phyloP scores from a whole-genome alignment of 2,329 filamentous ascomycete species.

The Colletotrichum abscissum region DNA sequence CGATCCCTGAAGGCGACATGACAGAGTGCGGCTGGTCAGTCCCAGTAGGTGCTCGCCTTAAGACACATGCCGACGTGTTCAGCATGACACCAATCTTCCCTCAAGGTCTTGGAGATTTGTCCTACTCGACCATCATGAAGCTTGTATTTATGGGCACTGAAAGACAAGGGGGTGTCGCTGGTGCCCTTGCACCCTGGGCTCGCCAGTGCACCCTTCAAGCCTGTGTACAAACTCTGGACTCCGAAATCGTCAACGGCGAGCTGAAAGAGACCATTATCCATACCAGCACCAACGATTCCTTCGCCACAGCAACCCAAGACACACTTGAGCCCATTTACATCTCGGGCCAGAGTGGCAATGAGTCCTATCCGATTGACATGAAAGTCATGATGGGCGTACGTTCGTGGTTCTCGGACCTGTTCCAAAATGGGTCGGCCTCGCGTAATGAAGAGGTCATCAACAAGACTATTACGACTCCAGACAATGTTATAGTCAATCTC shows the following conservation, averaged over 20 bases:
- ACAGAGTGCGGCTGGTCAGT: constrained; percentile 45
- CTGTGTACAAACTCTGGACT: constrained; percentile 44
- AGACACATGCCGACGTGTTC: constrained; percentile 42
- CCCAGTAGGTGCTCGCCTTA: constrained; percentile 40
- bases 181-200: constrained; percentile 44
- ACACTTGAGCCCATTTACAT: constrained; percentile 38
- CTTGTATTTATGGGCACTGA: constrained; percentile 49
- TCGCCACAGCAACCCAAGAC: constrained; percentile 35
- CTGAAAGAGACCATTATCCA: constrained; percentile 40
- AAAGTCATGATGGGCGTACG: constrained; percentile 45
- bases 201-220: constrained; percentile 43
- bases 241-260: constrained; percentile 41
- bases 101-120: constrained; percentile 38
- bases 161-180: constrained; percentile 37
- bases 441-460: constrained; percentile 41
- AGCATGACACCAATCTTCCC: constrained; percentile 47
- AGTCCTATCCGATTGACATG: constrained; percentile 40
- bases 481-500: constrained; percentile 45
- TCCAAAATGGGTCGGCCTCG: constrained; percentile 43
- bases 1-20: neutral
- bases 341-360: constrained; percentile 15
- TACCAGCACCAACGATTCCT: constrained; percentile 40
- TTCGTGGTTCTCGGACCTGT: constrained; percentile 45
- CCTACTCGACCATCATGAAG: constrained; percentile 46
- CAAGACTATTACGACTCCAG: constrained; percentile 39